Base-by-base conservation (phyloP, 352 stramenopile genomes). In the Blastocystis sp. region DNA sequence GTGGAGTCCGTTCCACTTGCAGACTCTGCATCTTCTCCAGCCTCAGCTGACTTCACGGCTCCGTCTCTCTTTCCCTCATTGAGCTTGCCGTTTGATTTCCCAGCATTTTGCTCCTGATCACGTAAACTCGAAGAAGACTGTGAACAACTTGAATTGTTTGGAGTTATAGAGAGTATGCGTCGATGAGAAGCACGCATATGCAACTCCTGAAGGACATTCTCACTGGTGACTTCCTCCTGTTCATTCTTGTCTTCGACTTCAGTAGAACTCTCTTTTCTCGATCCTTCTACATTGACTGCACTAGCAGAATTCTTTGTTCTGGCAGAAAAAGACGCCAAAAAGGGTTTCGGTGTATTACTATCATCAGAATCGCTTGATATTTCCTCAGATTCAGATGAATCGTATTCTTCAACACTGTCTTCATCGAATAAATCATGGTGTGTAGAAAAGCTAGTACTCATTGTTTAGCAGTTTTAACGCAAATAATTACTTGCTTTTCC, bases 181-280 rank as follows among this genome's bases (percentile, higher is more conserved):
- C 70, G 41, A n/a, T 81, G 70, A 64, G 39, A 63, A 24, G 70
- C 30, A n/a, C n/a, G 24, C 11, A 24, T 56, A 41, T 81, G 30
- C 70, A 81, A 45, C 54, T 81, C 70, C n/a, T 66, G 54, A 11
- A 81, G 47, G 4, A 81, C 70, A 26, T 65, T 56, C 16, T 81
- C 70, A 62, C 47, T 65, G 6, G 34, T 24, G 3, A 81, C 5
- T 6, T 20, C 11, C 65, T 20, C 11, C 2, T 16, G 34, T 0
- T 18, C 11, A 1, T 7, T 56, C 20, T 56, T 30, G 20, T 8
- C 6, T 18, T 6, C 70, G 20, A 37, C n/a, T 24, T 66, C 43
- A 20, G 11, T 53, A 26, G 47, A 18, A 50, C 2, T 62, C 1
- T 63, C 24, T 30, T 41, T 30, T 26, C 20, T 65, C 3, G 63